Evolutionary conservation across 805 yeast genomes (phyloP).

Genomic region (Novakomyces olei): DNA sequence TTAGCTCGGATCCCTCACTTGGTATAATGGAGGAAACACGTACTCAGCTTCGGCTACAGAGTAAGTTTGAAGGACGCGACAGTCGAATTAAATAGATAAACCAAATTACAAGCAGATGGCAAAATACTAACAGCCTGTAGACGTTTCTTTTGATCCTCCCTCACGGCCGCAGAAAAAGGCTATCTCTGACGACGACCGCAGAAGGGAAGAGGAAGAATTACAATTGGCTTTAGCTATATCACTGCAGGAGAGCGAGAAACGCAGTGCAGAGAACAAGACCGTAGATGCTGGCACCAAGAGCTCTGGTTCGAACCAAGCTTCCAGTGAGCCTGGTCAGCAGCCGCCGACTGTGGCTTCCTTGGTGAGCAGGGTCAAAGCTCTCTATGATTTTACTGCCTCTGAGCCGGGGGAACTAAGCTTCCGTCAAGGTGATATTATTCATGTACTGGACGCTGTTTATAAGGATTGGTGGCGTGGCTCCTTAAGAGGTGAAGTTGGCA

Average conservation of each 20-base stretch:
- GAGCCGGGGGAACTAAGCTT: slow-evolving; percentile 81
- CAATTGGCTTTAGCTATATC: slow-evolving; percentile 57
- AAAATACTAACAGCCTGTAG: not conserved
- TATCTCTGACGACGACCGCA: slow-evolving; percentile 23
- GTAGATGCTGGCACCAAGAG: not conserved
- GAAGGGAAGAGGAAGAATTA: slow-evolving; percentile 57
- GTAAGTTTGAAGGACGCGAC: slow-evolving; percentile 4
- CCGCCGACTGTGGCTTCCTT: slow-evolving; percentile 13
- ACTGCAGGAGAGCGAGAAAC: slow-evolving; percentile 25
- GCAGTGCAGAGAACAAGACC: slow-evolving; percentile 1
- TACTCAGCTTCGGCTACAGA: slow-evolving; percentile 23
- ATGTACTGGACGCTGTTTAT: slow-evolving; percentile 68
- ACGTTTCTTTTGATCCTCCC: slow-evolving; percentile 19
- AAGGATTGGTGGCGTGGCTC: slow-evolving; percentile 94
- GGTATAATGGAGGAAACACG: slow-evolving; percentile 44
- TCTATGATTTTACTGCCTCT: slow-evolving; percentile 54
- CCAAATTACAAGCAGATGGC: not conserved
- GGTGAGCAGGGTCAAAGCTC: slow-evolving; percentile 53
- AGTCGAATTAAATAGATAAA: not conserved
- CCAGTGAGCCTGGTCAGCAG: not conserved
- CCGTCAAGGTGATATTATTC: slow-evolving; percentile 66
- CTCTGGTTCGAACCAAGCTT: not conserved
- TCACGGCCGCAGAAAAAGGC: slow-evolving; percentile 35
- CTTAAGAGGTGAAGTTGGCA: slow-evolving; percentile 56
- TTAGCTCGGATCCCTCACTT: slow-evolving; percentile 55